Conservation (phyloP, 352 stramenopile species). For the Globisporangium acanthophoron region DNA sequence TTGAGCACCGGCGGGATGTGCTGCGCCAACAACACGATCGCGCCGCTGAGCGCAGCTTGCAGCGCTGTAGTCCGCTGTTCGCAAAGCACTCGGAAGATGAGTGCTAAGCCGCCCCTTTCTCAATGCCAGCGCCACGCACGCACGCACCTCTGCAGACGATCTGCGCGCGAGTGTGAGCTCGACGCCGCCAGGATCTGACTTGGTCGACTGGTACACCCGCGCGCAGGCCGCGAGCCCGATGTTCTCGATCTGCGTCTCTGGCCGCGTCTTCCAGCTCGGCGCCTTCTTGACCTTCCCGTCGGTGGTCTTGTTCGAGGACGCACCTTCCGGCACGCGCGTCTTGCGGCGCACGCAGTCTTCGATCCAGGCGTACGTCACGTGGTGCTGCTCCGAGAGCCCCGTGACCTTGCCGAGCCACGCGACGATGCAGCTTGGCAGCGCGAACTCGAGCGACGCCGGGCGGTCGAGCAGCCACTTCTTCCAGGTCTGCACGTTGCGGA, state of each 20-base stretch:
- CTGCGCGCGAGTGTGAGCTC: constrained; percentile 50
- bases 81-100: neutral
- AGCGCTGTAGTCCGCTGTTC: constrained; percentile 44
- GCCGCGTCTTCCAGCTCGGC: constrained; percentile 43
- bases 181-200: constrained; percentile 22
- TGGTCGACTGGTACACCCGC: constrained; percentile 38
- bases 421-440: constrained; percentile 51
- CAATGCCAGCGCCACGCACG: constrained; percentile 12
- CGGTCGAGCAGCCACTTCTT: constrained; percentile 29
- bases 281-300: constrained; percentile 4
- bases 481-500: constrained; percentile 36
- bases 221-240: constrained; percentile 34
- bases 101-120: neutral
- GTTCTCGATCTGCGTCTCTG: constrained; percentile 45
- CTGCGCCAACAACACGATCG: constrained; percentile 69
- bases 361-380: constrained; percentile 78
- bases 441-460: constrained; percentile 28
- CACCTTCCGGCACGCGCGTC: constrained; percentile 41
- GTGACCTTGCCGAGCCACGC: constrained; percentile 47
- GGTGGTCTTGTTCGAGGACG: constrained; percentile 24
- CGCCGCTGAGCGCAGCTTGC: constrained; percentile 41
- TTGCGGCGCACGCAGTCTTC: constrained; percentile 70
- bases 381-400: constrained; percentile 44
- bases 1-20: constrained; percentile 65
- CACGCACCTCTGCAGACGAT: constrained; percentile 34